A percentile compares a stretch with the other conserved stretches of the same genome.
phyloP scores from a whole-genome alignment of 164 flowering plant genomes.

The Macadamia integrifolia region DNA sequence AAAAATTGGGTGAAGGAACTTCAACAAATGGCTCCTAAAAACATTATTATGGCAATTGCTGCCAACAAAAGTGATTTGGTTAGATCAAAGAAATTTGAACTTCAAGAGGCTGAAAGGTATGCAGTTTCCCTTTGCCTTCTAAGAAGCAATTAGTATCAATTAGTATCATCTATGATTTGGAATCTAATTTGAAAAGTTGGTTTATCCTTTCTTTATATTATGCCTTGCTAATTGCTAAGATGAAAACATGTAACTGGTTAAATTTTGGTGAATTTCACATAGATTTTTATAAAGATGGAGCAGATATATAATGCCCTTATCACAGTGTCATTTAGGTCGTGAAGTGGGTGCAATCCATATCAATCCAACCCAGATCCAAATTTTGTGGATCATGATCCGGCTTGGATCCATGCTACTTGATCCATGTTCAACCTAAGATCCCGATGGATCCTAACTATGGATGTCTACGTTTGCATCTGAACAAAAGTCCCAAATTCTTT shows the following conservation, averaged over 20 bases:
- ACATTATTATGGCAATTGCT: constrained; percentile 26
- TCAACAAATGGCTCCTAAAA: constrained; percentile 30
- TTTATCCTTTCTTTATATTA: not conserved
- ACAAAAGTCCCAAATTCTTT: too few species aligned
- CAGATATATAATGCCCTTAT: too few species aligned
- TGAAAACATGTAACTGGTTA: not conserved
- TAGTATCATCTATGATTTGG: not conserved
- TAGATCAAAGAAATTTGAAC: constrained; percentile 25
- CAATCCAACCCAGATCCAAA: too few species aligned
- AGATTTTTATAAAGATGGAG: not conserved
- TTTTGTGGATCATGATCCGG: too few species aligned
- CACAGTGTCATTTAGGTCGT: too few species aligned
- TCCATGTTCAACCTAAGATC: too few species aligned
- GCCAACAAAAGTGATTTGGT: constrained; percentile 33
- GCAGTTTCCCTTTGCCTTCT: not conserved
- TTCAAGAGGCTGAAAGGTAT: constrained; percentile 31
- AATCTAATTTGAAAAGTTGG: not conserved
- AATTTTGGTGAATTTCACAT: not conserved
- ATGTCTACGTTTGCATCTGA: too few species aligned
- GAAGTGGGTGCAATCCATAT: too few species aligned
- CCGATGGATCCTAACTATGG: too few species aligned
- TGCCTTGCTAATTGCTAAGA: not conserved
- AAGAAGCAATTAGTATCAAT: not conserved
- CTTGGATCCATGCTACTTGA: too few species aligned
- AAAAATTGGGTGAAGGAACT: constrained; percentile 35